Evolutionary conservation across 192 early-diverging fungal genomes (phyloP).

Genomic region (Bifiguratus adelaidae): DNA sequence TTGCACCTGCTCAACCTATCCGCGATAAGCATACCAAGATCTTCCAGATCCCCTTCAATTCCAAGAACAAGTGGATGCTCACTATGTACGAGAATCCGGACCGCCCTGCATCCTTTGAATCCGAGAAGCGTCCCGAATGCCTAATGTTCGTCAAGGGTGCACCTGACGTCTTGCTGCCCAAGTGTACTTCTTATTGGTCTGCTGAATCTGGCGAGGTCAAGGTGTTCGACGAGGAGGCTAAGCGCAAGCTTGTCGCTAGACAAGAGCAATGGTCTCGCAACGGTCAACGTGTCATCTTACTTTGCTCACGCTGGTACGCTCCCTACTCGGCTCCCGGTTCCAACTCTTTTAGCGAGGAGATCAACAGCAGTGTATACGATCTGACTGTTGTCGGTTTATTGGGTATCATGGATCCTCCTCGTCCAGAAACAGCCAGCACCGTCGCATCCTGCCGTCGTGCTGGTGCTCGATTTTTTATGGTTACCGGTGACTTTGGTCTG

Average conservation of each 20-base stretch:
- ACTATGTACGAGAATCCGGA: conserved; percentile 18
- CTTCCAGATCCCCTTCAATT: conserved; percentile 53
- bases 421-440: conserved; percentile 52
- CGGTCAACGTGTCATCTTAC: conserved; percentile 45
- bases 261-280: conserved; percentile 42
- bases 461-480: conserved; percentile 72
- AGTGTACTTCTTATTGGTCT: conserved; percentile 23
- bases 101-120: conserved; percentile 20
- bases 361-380: conserved; percentile 18
- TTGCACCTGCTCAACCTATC: conserved; percentile 13
- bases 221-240: conserved; percentile 19
- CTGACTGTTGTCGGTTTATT: conserved; percentile 65
- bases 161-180: conserved; percentile 57
- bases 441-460: conserved; percentile 50
- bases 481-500: conserved; percentile 68
- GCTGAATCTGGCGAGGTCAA: conserved; percentile 19
- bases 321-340: conserved; percentile 6
- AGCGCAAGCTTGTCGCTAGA: conserved; percentile 15
- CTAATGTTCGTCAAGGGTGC: conserved; percentile 69
- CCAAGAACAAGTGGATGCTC: conserved; percentile 64
- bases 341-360: conserved; percentile 14
- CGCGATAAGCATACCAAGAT: too few species aligned
- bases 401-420: conserved; percentile 78
- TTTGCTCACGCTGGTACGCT: conserved; percentile 20
- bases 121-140: conserved; percentile 18